Percentiles rank a stretch among this genome's conserved stretches.
phyloP scores from a whole-genome alignment of 140 eudicot genomes.

The Senecio squalidus region DNA sequence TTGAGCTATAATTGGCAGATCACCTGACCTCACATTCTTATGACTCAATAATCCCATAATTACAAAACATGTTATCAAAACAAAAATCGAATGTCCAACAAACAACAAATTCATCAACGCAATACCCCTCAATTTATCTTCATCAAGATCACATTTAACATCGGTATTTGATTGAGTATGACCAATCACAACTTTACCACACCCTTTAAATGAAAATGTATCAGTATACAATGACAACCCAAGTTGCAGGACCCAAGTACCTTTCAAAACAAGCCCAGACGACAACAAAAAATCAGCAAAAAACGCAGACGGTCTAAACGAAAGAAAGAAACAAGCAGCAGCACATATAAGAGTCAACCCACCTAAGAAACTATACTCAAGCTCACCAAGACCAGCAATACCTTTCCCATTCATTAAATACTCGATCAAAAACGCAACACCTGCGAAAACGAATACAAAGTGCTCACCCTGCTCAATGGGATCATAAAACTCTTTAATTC shows the following conservation, averaged over 20 bases:
- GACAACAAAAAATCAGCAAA: conserved; percentile 65
- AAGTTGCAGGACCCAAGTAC: conserved; percentile 74
- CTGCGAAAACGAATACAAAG: conserved; percentile 40
- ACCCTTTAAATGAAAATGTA: conserved; percentile 57
- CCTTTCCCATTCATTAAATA: conserved; percentile 53
- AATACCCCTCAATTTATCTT: conserved; percentile 61
- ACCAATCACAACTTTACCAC: conserved; percentile 33
- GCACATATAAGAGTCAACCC: conserved; percentile 61
- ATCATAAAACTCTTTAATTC: conserved; percentile 33
- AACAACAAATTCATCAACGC: conserved; percentile 66
- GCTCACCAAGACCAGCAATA: conserved; percentile 45
- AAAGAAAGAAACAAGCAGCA: conserved; percentile 53
- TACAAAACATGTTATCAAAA: conserved; percentile 32
- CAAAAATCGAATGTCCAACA: conserved; percentile 48
- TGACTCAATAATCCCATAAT: conserved; percentile 44
- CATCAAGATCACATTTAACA: conserved; percentile 71
- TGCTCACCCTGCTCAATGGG: conserved; percentile 40
- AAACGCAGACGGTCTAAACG: conserved; percentile 44
- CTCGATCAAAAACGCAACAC: conserved; percentile 51
- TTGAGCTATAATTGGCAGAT: conserved; percentile 41
- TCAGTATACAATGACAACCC: conserved; percentile 63
- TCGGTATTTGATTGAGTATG: conserved; percentile 31
- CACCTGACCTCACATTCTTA: conserved; percentile 36
- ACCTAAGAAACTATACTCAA: conserved; percentile 42
- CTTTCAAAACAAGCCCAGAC: conserved; percentile 61